Conservation (phyloP, 2,329 filamentous ascomycete species). For the Colletotrichum spaethianum region DNA sequence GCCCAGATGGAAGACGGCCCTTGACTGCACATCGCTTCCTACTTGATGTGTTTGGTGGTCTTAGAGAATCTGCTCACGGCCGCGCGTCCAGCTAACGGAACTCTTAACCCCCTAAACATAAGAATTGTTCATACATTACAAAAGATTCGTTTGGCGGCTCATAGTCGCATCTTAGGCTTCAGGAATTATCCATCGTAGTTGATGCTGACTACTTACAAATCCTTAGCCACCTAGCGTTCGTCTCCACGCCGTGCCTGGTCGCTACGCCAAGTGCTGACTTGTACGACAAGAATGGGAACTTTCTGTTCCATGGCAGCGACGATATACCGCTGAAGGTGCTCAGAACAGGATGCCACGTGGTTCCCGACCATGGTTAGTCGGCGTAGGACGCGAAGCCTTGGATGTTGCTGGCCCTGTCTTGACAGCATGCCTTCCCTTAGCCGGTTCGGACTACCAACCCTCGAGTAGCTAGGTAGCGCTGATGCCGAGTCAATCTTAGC, state of each 20-base stretch:
- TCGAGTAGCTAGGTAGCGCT: too few species aligned
- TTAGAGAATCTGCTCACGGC: neutral
- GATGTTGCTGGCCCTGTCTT: neutral
- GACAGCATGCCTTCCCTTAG: constrained; percentile 67
- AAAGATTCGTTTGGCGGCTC: neutral
- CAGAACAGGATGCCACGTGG: constrained; percentile 81
- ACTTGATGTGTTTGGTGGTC: neutral
- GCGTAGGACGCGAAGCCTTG: neutral
- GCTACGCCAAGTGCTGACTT: constrained; percentile 62
- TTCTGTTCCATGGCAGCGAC: constrained; percentile 79
- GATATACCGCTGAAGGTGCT: constrained; percentile 86
- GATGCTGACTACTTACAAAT: neutral
- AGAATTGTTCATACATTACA: neutral
- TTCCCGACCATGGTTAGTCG: constrained; percentile 63
- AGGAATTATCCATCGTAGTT: neutral
- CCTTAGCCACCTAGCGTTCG: neutral
- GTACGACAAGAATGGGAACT: constrained; percentile 90
- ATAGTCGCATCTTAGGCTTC: neutral
- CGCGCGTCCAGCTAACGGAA: too few species aligned
- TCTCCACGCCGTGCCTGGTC: neutral
- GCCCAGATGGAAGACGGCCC: neutral
- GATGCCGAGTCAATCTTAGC: too few species aligned
- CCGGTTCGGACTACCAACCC: constrained; percentile 70
- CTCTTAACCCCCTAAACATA: neutral
- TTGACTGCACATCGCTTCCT: neutral